Percentiles rank a stretch among this genome's conserved stretches.
phyloP scores from a whole-genome alignment of 2,329 filamentous ascomycete species.

The Sphaerostilbella broomeana region DNA sequence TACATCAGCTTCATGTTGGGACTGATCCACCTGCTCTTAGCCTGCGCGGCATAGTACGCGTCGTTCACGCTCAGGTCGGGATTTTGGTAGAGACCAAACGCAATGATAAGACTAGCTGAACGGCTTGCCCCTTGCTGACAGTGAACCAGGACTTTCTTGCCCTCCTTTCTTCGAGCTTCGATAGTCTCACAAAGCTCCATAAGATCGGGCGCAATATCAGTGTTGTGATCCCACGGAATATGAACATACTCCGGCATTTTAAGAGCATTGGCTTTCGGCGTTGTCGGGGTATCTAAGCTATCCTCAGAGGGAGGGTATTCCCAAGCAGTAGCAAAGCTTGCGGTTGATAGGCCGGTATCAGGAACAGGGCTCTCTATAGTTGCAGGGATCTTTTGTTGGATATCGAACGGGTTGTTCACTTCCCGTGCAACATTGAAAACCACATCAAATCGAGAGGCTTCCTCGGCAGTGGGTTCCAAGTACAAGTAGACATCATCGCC shows the following conservation, averaged over 20 bases:
- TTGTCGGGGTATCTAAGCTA: constrained; percentile 43
- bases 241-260: constrained; percentile 75
- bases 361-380: constrained; percentile 31
- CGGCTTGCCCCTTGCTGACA: constrained; percentile 83
- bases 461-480: constrained; percentile 69
- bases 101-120: constrained; percentile 79
- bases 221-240: constrained; percentile 84
- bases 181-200: constrained; percentile 70
- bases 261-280: constrained; percentile 43
- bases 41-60: constrained; percentile 73
- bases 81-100: constrained; percentile 75
- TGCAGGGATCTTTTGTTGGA: constrained; percentile 8
- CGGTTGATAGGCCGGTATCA: constrained; percentile 51
- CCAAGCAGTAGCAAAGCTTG: constrained; percentile 55
- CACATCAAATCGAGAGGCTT: constrained; percentile 71
- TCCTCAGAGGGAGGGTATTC: constrained; percentile 43
- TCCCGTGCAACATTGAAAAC: constrained; percentile 81
- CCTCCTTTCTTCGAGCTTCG: constrained; percentile 62
- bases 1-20: constrained; percentile 92
- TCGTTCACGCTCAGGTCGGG: constrained; percentile 73
- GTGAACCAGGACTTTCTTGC: constrained; percentile 74
- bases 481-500: constrained; percentile 72
- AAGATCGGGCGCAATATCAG: constrained; percentile 72
- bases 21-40: constrained; percentile 79
- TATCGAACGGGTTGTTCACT: constrained; percentile 67